Conservation (phyloP, 805 yeast species). For the Candida sakaeoensis region DNA sequence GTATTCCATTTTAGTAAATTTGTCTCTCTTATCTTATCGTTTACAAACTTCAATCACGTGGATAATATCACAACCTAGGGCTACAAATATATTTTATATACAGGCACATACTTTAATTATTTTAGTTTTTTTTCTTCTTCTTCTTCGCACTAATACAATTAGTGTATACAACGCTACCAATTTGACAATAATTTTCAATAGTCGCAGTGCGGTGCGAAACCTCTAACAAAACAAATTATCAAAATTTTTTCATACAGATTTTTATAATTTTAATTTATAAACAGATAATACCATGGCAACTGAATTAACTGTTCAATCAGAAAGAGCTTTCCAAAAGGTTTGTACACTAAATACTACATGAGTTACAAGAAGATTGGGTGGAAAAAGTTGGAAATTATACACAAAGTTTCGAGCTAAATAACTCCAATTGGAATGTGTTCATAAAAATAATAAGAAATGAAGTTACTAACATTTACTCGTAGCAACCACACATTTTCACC, state of each 20-base stretch:
- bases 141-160: neutral
- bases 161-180: neutral
- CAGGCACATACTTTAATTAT: neutral
- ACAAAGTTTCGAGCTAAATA: too few species aligned
- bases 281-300: constrained; percentile 67
- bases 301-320: constrained; percentile 99
- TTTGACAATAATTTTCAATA: neutral
- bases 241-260: constrained; percentile 29
- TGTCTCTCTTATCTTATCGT: neutral
- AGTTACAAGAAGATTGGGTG: neutral
- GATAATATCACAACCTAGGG: neutral
- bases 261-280: constrained; percentile 3
- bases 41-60: neutral
- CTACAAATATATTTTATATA: neutral
- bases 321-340: constrained; percentile 99
- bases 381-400: too few species aligned
- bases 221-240: constrained; percentile 3
- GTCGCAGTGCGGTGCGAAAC: neutral
- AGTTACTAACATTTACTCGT: constrained; percentile 19
- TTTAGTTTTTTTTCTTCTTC: neutral
- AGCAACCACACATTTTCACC: constrained; percentile 99
- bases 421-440: too few species aligned
- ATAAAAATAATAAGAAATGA: too few species aligned
- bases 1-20: neutral
- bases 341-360: constrained; percentile 30